Base-by-base conservation (phyloP, 2,329 filamentous ascomycete species). In the Trichoderma oligosporum region DNA sequence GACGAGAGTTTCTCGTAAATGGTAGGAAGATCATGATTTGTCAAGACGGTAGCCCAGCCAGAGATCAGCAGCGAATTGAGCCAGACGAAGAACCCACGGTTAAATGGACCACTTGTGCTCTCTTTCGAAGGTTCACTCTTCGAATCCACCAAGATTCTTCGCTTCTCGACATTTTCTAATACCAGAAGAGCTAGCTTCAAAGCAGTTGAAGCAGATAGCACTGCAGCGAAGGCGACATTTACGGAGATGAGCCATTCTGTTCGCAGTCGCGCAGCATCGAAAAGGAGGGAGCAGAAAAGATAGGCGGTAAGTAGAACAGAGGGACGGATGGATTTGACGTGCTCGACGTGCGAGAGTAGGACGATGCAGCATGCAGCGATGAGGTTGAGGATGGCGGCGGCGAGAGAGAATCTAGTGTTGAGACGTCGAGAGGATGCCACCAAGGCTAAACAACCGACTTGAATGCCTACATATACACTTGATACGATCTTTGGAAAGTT, bases 61-160 rank as follows among this genome's bases (percentile, higher is more conserved):
- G 69, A 67, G 24, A 71, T 71, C 39, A 85, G 76, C 6, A 84
- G 64, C 2, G 73, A 71, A 33, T 71, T 71, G 12, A 72, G 58
- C 70, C 70, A 72, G 20, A 70, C 57, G 27, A 71, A 72, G 54
- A 71, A 66, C 0, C 69, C 68, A 0, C 67, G 66, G 25, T 58
- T 67, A 2, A 71, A 61, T 0, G 67, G 69, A 0, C 70, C 70
- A 18, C 75, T 78, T 2, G 76, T 82, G 3, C 75, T 75, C 63
- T 85, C 82, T 0, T 72, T 74, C 1, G 80, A 78, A 39, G 71
- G 73, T 2, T 64, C 60, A 1, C 68, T 66, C 45, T 74, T 77
- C 3, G 80, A 66, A 4, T 77, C 68, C 4, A 71, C 60, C 20
- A 72, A 48, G 0, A 71, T 69, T 6, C 36, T 58, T 7, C 68